phyloP scores from a whole-genome alignment of 108 stramenopile genomes.

The Poteriospumella lacustris region DNA sequence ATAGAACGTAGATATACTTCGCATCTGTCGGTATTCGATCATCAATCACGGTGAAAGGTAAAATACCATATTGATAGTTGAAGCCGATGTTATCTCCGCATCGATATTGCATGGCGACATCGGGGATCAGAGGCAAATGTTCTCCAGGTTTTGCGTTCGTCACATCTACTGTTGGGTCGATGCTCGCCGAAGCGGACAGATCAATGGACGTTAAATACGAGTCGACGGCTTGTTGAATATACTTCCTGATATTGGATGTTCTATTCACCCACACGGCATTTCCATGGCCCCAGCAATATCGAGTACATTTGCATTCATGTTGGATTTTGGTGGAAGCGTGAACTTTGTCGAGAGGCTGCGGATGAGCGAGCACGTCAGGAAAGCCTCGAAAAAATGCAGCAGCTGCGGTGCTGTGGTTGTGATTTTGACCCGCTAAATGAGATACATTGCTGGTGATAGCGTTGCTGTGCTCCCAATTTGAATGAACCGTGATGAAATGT shows the following conservation, averaged over 20 bases:
- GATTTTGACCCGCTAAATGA: neutral
- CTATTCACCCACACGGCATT: neutral
- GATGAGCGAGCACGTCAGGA: neutral
- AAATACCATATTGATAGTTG: conserved; percentile 16
- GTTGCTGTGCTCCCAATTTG: conserved; percentile 6
- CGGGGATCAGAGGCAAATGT: neutral
- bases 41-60: conserved; percentile 12
- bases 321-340: neutral
- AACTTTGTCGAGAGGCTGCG: neutral
- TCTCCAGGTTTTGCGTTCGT: neutral
- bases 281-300: neutral
- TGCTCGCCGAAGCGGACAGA: neutral
- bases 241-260: neutral
- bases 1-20: conserved; percentile 3
- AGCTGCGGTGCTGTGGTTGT: no score
- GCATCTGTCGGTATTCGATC: conserved; percentile 13
- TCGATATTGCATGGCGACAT: conserved; percentile 25
- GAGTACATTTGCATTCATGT: conserved; percentile 19
- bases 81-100: conserved; percentile 23
- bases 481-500: conserved; percentile 1
- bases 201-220: neutral
- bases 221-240: neutral
- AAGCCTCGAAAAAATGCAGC: neutral
- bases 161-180: neutral
- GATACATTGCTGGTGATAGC: neutral